Conservation (phyloP, 352 stramenopile species). For the Phytophthora cactorum region DNA sequence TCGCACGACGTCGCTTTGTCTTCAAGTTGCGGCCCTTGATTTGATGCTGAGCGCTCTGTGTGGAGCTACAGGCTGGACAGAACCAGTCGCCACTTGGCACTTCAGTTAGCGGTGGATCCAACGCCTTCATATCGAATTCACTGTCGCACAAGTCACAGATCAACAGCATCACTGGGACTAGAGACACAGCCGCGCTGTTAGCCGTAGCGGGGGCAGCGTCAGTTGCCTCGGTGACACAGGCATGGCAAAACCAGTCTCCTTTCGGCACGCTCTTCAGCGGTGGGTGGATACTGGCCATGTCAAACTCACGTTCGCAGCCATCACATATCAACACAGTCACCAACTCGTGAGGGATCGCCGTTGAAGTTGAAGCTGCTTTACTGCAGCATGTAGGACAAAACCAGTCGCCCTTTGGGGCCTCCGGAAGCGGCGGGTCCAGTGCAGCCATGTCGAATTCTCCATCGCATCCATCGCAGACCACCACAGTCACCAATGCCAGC, state of each 20-base stretch:
- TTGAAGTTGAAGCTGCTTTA: not conserved
- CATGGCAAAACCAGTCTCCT: constrained; percentile 54
- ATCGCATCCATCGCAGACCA: constrained; percentile 80
- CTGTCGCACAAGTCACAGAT: constrained; percentile 77
- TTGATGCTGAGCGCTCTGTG: constrained; percentile 1
- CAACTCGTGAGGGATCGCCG: constrained; percentile 15
- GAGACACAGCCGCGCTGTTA: constrained; percentile 2
- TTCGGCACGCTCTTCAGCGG: constrained; percentile 44
- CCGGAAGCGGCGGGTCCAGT: constrained; percentile 52
- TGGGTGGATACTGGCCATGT: constrained; percentile 52
- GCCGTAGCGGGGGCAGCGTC: not conserved
- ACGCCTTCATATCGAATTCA: constrained; percentile 62
- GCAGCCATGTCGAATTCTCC: constrained; percentile 65
- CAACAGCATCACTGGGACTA: constrained; percentile 47
- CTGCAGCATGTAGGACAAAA: constrained; percentile 32
- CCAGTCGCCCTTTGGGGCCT: constrained; percentile 55
- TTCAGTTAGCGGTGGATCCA: constrained; percentile 55
- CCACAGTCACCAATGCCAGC: constrained; percentile 29
- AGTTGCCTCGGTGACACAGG: constrained; percentile 21
- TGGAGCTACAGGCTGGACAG: constrained; percentile 33
- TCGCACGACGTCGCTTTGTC: constrained; percentile 12
- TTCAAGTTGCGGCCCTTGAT: constrained; percentile 3
- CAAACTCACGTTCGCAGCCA: constrained; percentile 70
- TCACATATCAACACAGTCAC: constrained; percentile 66
- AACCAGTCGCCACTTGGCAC: constrained; percentile 61